Evolutionary conservation across 306 rosid species (phyloP).

Genomic region (Vigna reflexopilosa): DNA sequence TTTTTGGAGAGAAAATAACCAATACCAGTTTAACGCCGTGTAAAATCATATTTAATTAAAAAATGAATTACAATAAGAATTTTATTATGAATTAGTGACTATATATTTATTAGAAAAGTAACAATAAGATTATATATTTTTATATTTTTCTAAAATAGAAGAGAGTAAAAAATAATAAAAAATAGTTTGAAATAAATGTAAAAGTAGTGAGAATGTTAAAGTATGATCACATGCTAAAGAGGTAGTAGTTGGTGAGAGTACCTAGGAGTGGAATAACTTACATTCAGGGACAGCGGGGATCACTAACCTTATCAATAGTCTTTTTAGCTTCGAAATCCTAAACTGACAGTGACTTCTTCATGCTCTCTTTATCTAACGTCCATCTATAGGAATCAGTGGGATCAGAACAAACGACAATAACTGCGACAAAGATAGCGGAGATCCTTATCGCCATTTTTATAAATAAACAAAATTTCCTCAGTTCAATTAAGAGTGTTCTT

Average conservation of each 20-base stretch:
- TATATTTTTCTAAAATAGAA: too few species aligned
- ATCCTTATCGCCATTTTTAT: neutral
- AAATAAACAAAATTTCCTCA: neutral
- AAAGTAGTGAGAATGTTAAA: too few species aligned
- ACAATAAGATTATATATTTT: too few species aligned
- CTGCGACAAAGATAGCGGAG: neutral
- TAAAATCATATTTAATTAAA: too few species aligned
- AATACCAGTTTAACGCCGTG: too few species aligned
- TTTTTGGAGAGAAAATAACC: too few species aligned
- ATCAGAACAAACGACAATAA: neutral
- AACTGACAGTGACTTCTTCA: conserved; percentile 22
- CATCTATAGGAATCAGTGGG: neutral
- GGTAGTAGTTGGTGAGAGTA: neutral
- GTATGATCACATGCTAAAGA: neutral
- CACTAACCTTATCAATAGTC: conserved; percentile 9
- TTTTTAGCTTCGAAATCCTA: neutral
- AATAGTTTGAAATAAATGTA: too few species aligned
- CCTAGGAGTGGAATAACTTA: neutral
- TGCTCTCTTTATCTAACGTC: neutral
- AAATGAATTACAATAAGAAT: too few species aligned
- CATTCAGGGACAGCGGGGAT: neutral
- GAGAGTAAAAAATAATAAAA: too few species aligned
- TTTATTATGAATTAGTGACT: too few species aligned
- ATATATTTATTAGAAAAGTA: too few species aligned
- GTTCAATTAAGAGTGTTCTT: neutral